Evolutionary conservation across 2,329 filamentous ascomycete species (phyloP).

Genomic region (Hymenoscyphus infarciens): DNA sequence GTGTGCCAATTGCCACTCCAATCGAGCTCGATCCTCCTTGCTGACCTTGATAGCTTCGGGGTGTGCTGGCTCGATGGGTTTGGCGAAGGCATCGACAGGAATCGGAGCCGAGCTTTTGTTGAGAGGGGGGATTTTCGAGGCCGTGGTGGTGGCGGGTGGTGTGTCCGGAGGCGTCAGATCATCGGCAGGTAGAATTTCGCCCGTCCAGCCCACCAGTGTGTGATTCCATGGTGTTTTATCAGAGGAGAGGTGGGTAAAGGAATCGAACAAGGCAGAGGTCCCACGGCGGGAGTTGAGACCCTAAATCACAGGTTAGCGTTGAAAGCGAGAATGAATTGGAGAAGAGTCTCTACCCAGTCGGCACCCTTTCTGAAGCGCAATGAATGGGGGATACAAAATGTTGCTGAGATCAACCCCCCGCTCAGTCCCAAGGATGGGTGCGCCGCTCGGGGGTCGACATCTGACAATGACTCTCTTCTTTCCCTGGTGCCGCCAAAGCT

Average conservation of each 20-base stretch:
- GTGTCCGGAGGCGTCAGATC: slow-evolving; percentile 45
- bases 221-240: slow-evolving; percentile 83
- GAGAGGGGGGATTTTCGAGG: slow-evolving; percentile 46
- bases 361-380: slow-evolving; percentile 55
- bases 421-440: slow-evolving; percentile 56
- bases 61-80: slow-evolving; percentile 54
- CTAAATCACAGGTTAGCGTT: slow-evolving; percentile 42
- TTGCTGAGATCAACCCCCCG: slow-evolving; percentile 64
- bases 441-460: slow-evolving; percentile 49
- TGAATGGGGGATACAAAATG: slow-evolving; percentile 60
- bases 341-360: slow-evolving; percentile 52
- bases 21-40: slow-evolving; percentile 62
- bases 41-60: slow-evolving; percentile 69
- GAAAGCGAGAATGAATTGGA: neutral
- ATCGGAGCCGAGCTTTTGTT: slow-evolving; percentile 79
- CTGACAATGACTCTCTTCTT: slow-evolving; percentile 46
- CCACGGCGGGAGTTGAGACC: slow-evolving; percentile 74
- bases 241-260: slow-evolving; percentile 84
- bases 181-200: slow-evolving; percentile 66
- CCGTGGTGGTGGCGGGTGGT: slow-evolving; percentile 47
- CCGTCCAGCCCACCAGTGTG: slow-evolving; percentile 91
- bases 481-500: slow-evolving; percentile 35
- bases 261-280: slow-evolving; percentile 89
- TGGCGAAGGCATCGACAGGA: slow-evolving; percentile 61
- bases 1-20: slow-evolving; percentile 71